A percentile compares a stretch with the other conserved stretches of the same genome.
These are phyloP conservation scores for Knoxdaviesia proteae DNA, from an alignment of 2,329 filamentous ascomycete species.

Conservation along the genomic window DNA sequence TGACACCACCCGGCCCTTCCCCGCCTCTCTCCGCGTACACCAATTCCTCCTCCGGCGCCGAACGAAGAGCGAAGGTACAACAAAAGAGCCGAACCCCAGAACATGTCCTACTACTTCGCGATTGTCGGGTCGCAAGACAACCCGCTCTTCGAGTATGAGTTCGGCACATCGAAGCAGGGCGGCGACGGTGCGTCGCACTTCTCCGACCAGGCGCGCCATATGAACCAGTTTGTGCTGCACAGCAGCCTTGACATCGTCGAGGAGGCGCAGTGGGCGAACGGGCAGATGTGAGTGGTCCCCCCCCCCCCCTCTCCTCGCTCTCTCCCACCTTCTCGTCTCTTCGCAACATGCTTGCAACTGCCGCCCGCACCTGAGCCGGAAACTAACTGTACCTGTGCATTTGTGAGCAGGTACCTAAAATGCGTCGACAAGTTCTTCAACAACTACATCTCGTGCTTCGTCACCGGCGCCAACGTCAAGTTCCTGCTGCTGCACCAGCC, in stretches of 20 bases:
- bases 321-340: constrained; percentile 3
- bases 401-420: constrained; percentile 59
- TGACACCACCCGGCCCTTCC: neutral
- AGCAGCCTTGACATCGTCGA: constrained; percentile 87
- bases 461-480: constrained; percentile 79
- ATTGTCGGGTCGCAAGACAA: constrained; percentile 92
- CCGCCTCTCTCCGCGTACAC: neutral
- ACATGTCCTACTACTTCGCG: constrained; percentile 96
- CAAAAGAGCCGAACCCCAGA: constrained; percentile 6
- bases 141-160: constrained; percentile 90
- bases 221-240: constrained; percentile 96
- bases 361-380: neutral
- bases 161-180: constrained; percentile 88
- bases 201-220: constrained; percentile 67
- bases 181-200: constrained; percentile 85
- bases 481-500: constrained; percentile 90
- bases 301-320: constrained; percentile 3
- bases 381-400: neutral
- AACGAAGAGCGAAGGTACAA: neutral
- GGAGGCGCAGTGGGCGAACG: constrained; percentile 82
- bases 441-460: constrained; percentile 84
- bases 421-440: constrained; percentile 94
- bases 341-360: neutral
- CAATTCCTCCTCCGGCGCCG: neutral
- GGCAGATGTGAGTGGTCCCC: constrained; percentile 46